Evolutionary conservation across 2,329 filamentous ascomycete genomes (phyloP), one percentile per base, ranked within the genome.

Genomic region (Colletotrichum zoysiae): DNA sequence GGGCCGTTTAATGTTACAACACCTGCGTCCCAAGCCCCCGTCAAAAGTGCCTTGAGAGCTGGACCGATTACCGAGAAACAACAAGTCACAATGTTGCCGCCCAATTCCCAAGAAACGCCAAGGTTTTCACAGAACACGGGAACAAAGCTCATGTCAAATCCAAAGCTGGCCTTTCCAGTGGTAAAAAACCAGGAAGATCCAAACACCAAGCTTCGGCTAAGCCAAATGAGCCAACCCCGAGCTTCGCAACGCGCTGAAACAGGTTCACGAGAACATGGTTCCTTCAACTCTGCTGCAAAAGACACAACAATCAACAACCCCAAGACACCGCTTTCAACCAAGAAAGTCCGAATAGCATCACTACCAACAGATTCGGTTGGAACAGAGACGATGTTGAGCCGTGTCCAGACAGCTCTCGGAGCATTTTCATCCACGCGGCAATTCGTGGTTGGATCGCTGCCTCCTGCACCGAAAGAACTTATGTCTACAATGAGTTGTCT

Each of bases 131-230:
- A 74, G 44, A 61, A 16, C 14, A 44, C 48, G n/a, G 18, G 61
- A 12, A 44, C 56, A 73, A 72, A 65, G 38, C 30, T 51, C 20
- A 57, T 48, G 48, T 86, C 84, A 30, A 82, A 80, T 35, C 80
- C 81, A 5, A 80, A 77, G 1, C 83, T 94, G 35, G 86, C 86
- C 38, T 97, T 94, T 76, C 88, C 92, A 1, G 88, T 95, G 16
- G 93, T 95, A 30, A 97, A 97, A 81, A 90, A 95, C 75, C 88
- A 91, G 1, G 87, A 90, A 75, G 89, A 93, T 75, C 87, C 89
- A 6, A 86, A 85, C 70, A 93, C 91, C 0, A 84, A 86, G 38
- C 75, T 90, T 57, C 89, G 91, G 56, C 83, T 94, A 40, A 94
- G 92, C 76, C 93, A 95, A 79, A 67, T 63, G 57, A 69, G 58